Base-by-base conservation (phyloP, 495 filamentous ascomycete genomes). In the Tuber borchii region DNA sequence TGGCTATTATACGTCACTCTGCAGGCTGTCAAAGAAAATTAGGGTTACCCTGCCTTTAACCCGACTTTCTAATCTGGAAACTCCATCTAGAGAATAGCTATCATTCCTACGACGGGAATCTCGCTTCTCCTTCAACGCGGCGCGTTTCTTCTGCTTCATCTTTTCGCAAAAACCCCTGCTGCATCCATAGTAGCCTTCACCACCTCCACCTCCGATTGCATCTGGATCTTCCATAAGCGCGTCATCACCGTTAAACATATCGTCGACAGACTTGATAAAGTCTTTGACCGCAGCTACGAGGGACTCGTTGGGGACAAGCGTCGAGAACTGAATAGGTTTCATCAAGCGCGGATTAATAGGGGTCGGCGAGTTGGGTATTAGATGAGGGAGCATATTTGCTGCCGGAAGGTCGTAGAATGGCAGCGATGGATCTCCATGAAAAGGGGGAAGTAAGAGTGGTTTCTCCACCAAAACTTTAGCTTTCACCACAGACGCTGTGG, bases 131-230 rank as follows among this genome's bases (percentile, higher is more conserved):
- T 37, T 76, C 77, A 65, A 74, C 42, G 77, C 82, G 16, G 82
- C 85, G 71, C 86, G 86, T 74, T 84, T 85, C 56, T 89, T 86
- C 72, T 87, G 87, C 82, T 90, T 92, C 91, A 95, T 96, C 76
- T 90, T 90, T 78, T 92, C 87, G 84, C 93, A 96, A 78, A 96
- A 97, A 12, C 85, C 84, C 69, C 87, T 88, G 20, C 91, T 93
- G 93, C 93, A 97, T 51, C 93, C 93, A 81, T 95, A 95, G 81
- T 97, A 96, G 12, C 89, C 90, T 45, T 95, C 90, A 12, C 90
- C 89, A 26, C 85, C 85, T 17, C 86, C 78, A 82, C 94, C 91
- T 26, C 94, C 93, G 42, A 97, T 86, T 75, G 90, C 89, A 80
- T 93, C 90, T 31, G 94, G 86, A 72, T 94, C 91, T 42, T 83